A percentile compares a stretch with the other conserved stretches of the same genome.
Conservation (phyloP, 2,329 filamentous ascomycete genomes). For the Pseudopithomyces maydicus region DNA sequence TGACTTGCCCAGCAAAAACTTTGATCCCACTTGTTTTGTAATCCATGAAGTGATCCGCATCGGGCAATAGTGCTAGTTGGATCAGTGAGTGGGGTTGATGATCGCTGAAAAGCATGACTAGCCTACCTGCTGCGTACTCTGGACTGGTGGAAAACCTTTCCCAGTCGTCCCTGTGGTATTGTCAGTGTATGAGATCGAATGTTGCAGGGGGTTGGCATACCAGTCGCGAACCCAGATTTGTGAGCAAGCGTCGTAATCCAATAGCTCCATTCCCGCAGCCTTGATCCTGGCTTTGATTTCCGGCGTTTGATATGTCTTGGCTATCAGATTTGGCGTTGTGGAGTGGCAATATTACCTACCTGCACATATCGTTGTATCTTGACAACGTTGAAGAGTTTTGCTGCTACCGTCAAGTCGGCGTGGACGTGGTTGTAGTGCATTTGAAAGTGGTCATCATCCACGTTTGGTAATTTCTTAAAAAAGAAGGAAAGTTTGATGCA, state of each 20-base stretch:
- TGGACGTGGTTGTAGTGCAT: constrained; percentile 41
- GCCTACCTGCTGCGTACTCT: constrained; percentile 24
- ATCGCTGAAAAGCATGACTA: background rate
- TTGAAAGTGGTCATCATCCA: constrained; percentile 38
- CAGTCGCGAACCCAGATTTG: constrained; percentile 30
- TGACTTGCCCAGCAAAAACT: constrained; percentile 33
- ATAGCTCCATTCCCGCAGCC: constrained; percentile 25
- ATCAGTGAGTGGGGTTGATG: background rate
- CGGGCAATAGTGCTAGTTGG: constrained; percentile 20
- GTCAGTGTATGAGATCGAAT: background rate
- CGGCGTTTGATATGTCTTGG: constrained; percentile 25
- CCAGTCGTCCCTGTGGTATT: constrained; percentile 24
- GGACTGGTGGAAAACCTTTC: constrained; percentile 23
- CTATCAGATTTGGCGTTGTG: background rate
- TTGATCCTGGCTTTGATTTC: constrained; percentile 28
- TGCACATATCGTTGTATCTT: constrained; percentile 36
- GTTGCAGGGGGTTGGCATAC: background rate
- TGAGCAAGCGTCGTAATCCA: constrained; percentile 31
- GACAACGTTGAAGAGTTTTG: constrained; percentile 30
- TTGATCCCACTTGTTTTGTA: constrained; percentile 23
- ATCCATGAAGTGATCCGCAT: constrained; percentile 36
- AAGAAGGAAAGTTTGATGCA: constrained; percentile 37
- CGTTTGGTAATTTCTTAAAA: constrained; percentile 37
- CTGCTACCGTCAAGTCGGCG: constrained; percentile 34
- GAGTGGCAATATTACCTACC: background rate